phyloP scores from a whole-genome alignment of 1,284 basidiomycete genomes.

The Schizophyllum commune region DNA sequence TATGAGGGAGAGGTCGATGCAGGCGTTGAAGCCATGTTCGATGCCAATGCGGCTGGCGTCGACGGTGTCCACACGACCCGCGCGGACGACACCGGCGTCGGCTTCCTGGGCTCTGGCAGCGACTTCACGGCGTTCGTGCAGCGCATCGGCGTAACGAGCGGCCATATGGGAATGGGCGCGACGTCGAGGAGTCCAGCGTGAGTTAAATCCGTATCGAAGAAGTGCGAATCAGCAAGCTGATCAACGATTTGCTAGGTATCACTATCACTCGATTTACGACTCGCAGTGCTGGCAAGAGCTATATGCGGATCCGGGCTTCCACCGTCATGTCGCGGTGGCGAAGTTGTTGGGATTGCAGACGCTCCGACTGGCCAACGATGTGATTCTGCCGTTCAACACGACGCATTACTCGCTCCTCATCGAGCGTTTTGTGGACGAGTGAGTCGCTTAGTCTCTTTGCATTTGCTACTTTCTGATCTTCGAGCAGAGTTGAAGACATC shows the following conservation, averaged over 20 bases:
- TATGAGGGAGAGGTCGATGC: constrained; percentile 28
- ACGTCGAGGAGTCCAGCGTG: constrained; percentile 5
- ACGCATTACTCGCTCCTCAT: constrained; percentile 59
- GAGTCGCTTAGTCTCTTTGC: constrained; percentile 13
- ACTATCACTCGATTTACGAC: constrained; percentile 68
- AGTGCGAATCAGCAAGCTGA: constrained; percentile 25
- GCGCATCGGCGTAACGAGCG: constrained; percentile 32
- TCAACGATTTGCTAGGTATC: constrained; percentile 61
- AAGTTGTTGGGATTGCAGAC: constrained; percentile 56
- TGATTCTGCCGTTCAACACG: constrained; percentile 67
- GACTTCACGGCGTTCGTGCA: constrained; percentile 81
- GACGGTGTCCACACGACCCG: no score
- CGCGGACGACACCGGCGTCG: constrained; percentile 25
- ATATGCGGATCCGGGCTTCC: constrained; percentile 73
- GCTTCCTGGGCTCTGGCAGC: constrained; percentile 43
- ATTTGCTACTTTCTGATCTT: constrained; percentile 5
- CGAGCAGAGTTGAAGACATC: constrained; percentile 28
- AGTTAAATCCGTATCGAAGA: constrained; percentile 40
- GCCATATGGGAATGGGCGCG: neutral
- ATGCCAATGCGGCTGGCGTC: constrained; percentile 10
- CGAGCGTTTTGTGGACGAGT: constrained; percentile 42
- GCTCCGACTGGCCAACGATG: constrained; percentile 52
- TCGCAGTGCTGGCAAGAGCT: constrained; percentile 66
- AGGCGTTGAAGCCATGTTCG: constrained; percentile 19
- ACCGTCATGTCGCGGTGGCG: constrained; percentile 44